Percentiles rank a stretch among this genome's conserved stretches.
Conservation (phyloP, 306 rosid species). For the Fagus sylvatica region DNA sequence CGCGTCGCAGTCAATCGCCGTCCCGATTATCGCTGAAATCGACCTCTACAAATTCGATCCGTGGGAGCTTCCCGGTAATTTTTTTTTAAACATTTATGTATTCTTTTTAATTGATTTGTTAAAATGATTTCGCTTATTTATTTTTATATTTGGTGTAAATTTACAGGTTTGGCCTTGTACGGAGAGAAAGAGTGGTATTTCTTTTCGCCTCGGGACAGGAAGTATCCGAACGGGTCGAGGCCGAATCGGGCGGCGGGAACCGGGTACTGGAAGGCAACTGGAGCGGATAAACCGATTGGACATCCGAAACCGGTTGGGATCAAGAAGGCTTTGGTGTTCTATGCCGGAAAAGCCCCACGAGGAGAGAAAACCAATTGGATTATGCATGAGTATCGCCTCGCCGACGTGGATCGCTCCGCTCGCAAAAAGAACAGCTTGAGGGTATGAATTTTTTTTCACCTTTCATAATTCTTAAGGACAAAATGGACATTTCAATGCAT, state of each 20-base stretch:
- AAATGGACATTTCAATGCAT: neutral
- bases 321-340: constrained; percentile 92
- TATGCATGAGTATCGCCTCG: constrained; percentile 97
- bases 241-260: constrained; percentile 95
- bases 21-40: constrained; percentile 85
- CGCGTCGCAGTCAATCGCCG: constrained; percentile 65
- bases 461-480: constrained; percentile 8
- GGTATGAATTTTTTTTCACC: constrained; percentile 37
- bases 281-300: constrained; percentile 94
- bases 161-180: constrained; percentile 56
- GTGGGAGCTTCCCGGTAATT: constrained; percentile 86
- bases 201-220: constrained; percentile 83
- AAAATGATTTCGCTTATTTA: neutral
- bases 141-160: neutral
- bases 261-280: constrained; percentile 99
- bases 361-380: constrained; percentile 99
- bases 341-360: constrained; percentile 84
- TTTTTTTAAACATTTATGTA: neutral
- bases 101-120: neutral
- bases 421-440: constrained; percentile 83
- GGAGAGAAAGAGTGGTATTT: constrained; percentile 99
- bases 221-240: constrained; percentile 94
- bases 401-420: constrained; percentile 86
- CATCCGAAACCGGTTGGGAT: constrained; percentile 83
- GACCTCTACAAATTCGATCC: constrained; percentile 87